Evolutionary conservation across 2,329 filamentous ascomycete genomes (phyloP), one percentile per base, ranked within the genome.

Genomic region (Penicillium italicum): DNA sequence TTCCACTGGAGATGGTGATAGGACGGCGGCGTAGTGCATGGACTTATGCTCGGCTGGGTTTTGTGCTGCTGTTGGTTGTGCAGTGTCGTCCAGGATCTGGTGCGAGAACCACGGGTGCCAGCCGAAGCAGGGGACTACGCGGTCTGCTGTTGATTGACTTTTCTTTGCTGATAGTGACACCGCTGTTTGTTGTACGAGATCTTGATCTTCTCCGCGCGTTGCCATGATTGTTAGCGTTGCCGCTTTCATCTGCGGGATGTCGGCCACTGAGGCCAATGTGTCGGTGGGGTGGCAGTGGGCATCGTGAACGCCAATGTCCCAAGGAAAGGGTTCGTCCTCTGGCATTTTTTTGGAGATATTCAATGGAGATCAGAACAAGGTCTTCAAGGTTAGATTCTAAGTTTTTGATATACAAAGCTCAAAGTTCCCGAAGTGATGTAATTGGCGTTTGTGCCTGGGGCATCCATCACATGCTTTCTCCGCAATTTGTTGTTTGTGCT

Each of bases 91-190:
- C 61, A 79, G 78, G 66, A 87, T 80, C 57, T 85, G 82, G 65
- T 87, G 79, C 0, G 84, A 83, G 66, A 87, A 87, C 85, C 85
- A 87, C 0, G 85, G 85, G 69, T 87, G 85, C 85, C 85, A 87
- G 36, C 85, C 85, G 66, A 87, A 87, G 48, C 81, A 82, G 0
- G 85, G 85, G 0, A 87, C 64, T 26, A 87, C 72, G 55, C 76
- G 78, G 58, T 77, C 74, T 41, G 74, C 24, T 42, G 20, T 5
- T 22, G 48, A 52, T 41, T 51, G 24, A 14, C 28, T 38, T n/a
- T 61, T 24, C 31, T 61, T 64, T 4, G 14, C 43, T 43, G 62
- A 60, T 10, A 66, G 47, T 4, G 59, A 53, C 12, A 75, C 66
- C 5, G 83, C 82, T 22, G 78, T 74, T 28, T 79, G 63, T 2